Base-by-base conservation (phyloP, 2,329 filamentous ascomycete species). In the Ceratocystiopsis minuta region DNA sequence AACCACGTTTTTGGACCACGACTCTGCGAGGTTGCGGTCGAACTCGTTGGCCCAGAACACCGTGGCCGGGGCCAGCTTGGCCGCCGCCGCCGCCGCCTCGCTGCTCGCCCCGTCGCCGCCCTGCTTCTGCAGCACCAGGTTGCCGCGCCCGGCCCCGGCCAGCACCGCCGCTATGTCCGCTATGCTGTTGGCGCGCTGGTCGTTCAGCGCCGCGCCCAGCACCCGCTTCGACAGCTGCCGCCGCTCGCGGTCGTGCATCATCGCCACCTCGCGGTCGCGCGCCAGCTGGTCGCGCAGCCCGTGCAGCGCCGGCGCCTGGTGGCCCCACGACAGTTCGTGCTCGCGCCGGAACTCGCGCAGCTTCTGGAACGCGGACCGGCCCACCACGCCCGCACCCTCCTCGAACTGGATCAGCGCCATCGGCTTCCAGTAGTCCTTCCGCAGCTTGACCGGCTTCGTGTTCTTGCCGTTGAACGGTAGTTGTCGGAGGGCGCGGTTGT, bases 391-490 rank as follows among this genome's bases (percentile, higher is more conserved):
- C 34, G 62, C 58, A 36, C 67, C 69, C 37, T 57, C 46, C 36
- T 66, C 66, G 54, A 81, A 75, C 52, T 67, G 60, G 46, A 80
- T 70, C 47, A 67, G 58, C 40, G 73, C 74, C 51, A 80, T 60
- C 7, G 72, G 71, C 32, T 61, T 60, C 76, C 78, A 80, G 58
- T 75, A 72, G 60, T 81, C 77, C 57, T 75, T 78, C 45, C 77
- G 73, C 34, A 80, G 60, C 51, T 71, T 72, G 42, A 67, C 55
- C 2, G 75, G 75, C 49, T 72, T 69, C 38, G 71, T 66, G 58
- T 81, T 79, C 56, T 80, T 80, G 58, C 75, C 76, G 48, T 75
- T 74, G 61, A 70, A 80, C 38, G 72, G 68, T 46, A 80, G 50
- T 38, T 59, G 57, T 12, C 47, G 41, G 20, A 54, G 44, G 16